These are phyloP conservation scores for Hymenoscyphus fructigenus DNA, from an alignment of 2,329 filamentous ascomycete genomes.

Conservation along the genomic window DNA sequence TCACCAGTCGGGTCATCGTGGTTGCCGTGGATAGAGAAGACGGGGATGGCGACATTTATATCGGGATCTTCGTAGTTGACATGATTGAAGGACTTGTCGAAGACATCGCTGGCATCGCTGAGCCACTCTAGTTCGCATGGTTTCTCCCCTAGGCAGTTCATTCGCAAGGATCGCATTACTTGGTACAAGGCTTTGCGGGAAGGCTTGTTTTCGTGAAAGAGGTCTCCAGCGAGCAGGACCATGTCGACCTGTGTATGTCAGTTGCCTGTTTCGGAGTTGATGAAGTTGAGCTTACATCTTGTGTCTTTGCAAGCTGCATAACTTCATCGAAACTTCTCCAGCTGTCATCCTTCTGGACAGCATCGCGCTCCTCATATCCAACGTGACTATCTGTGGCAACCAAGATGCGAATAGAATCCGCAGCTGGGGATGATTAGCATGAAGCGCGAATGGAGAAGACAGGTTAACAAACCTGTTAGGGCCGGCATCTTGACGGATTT, in stretches of 20 bases:
- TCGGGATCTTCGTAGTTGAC: conserved; percentile 98
- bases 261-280: not conserved
- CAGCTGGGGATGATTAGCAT: conserved; percentile 26
- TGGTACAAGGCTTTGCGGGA: conserved; percentile 95
- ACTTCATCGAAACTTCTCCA: conserved; percentile 96
- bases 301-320: conserved; percentile 79
- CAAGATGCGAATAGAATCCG: conserved; percentile 91
- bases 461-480: conserved; percentile 21
- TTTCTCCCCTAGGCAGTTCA: conserved; percentile 93
- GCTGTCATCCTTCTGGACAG: conserved; percentile 93
- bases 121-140: conserved; percentile 94
- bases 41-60: conserved; percentile 94
- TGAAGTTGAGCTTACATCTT: conserved; percentile 59
- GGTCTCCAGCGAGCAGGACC: conserved; percentile 89
- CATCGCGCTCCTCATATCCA: conserved; percentile 89
- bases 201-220: conserved; percentile 98
- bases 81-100: conserved; percentile 84
- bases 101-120: conserved; percentile 88
- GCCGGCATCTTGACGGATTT: conserved; percentile 28
- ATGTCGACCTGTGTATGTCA: conserved; percentile 69
- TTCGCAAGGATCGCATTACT: conserved; percentile 89
- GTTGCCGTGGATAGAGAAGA: conserved; percentile 98
- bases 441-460: not conserved
- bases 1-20: conserved; percentile 98
- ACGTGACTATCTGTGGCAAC: conserved; percentile 98